Conservation (phyloP, 2,329 filamentous ascomycete species). For the Colletotrichum orchidophilum region DNA sequence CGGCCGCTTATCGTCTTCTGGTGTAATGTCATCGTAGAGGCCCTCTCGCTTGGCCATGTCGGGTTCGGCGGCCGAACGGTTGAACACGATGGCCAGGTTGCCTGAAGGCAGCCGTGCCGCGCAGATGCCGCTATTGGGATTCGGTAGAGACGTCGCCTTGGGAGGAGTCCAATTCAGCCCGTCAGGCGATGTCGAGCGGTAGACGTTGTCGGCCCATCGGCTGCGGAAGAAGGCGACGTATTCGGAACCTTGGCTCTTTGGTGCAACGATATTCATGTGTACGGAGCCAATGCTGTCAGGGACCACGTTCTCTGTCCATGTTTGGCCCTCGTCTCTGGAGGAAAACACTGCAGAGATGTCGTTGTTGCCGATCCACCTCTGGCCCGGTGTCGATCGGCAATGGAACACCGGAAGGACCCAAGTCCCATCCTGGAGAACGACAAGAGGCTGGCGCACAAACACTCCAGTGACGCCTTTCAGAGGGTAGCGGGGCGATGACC, state of each 20-base stretch:
- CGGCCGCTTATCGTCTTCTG: slow-evolving; percentile 47
- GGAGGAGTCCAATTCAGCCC: slow-evolving; percentile 50
- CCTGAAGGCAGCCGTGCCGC: slow-evolving; percentile 48
- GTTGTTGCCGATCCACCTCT: slow-evolving; percentile 55
- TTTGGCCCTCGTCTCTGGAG: slow-evolving; percentile 47
- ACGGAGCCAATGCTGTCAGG: slow-evolving; percentile 50
- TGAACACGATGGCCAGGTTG: slow-evolving; percentile 49
- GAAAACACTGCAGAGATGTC: slow-evolving; percentile 51
- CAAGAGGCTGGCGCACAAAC: slow-evolving; percentile 53
- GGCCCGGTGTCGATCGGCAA: slow-evolving; percentile 50
- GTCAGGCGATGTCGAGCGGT: slow-evolving; percentile 49
- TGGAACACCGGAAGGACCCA: slow-evolving; percentile 55
- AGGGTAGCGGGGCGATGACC: slow-evolving; percentile 44
- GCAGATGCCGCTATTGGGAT: slow-evolving; percentile 54
- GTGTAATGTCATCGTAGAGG: slow-evolving; percentile 55
- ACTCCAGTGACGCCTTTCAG: slow-evolving; percentile 46
- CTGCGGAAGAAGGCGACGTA: slow-evolving; percentile 53
- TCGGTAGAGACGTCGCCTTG: slow-evolving; percentile 47
- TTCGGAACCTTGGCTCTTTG: slow-evolving; percentile 33
- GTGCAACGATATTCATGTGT: slow-evolving; percentile 53
- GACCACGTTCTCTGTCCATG: slow-evolving; percentile 50
- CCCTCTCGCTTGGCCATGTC: slow-evolving; percentile 48
- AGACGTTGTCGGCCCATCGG: slow-evolving; percentile 55
- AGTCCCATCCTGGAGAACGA: slow-evolving; percentile 45
- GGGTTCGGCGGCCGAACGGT: slow-evolving; percentile 46